Percentiles rank a stretch among this genome's conserved stretches.
These are phyloP conservation scores for Trichoderma oligosporum DNA, from an alignment of 2,329 filamentous ascomycete species.

Conservation along the genomic window DNA sequence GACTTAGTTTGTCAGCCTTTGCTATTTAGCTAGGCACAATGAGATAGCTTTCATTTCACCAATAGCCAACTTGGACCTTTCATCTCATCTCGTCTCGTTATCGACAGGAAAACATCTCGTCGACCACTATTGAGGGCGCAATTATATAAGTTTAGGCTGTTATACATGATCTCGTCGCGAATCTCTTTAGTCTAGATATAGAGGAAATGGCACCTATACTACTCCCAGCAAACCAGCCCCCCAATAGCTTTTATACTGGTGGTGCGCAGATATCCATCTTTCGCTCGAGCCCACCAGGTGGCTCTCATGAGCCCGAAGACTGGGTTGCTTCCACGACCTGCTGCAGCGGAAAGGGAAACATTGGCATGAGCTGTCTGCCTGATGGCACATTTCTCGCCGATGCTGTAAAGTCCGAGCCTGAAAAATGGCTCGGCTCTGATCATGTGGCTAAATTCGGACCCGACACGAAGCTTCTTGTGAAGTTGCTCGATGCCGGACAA, in stretches of 20 bases:
- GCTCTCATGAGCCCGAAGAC: conserved; percentile 22
- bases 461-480: conserved; percentile 25
- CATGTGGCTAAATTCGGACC: conserved; percentile 21
- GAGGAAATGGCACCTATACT: conserved; percentile 20
- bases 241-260: conserved; percentile 22
- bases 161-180: background rate
- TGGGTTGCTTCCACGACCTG: conserved; percentile 25
- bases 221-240: conserved; percentile 22
- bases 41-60: too few relatives aligned
- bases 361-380: conserved; percentile 21
- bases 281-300: conserved; percentile 14
- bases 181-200: background rate
- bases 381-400: conserved; percentile 22
- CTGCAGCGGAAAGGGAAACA: conserved; percentile 20
- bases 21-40: too few relatives aligned
- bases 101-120: too few relatives aligned
- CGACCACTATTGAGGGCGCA: too few relatives aligned
- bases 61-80: too few relatives aligned
- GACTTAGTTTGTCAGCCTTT: too few relatives aligned
- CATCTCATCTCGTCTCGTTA: too few relatives aligned
- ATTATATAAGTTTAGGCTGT: too few relatives aligned
- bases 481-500: conserved; percentile 26
- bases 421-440: conserved; percentile 22
- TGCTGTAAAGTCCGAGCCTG: conserved; percentile 19
- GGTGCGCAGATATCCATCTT: conserved; percentile 21